Percentiles rank a stretch among this genome's conserved stretches.
Evolutionary conservation across 371 early-diverging fungal genomes (phyloP).

Genomic region (Actinomortierella wolfii): DNA sequence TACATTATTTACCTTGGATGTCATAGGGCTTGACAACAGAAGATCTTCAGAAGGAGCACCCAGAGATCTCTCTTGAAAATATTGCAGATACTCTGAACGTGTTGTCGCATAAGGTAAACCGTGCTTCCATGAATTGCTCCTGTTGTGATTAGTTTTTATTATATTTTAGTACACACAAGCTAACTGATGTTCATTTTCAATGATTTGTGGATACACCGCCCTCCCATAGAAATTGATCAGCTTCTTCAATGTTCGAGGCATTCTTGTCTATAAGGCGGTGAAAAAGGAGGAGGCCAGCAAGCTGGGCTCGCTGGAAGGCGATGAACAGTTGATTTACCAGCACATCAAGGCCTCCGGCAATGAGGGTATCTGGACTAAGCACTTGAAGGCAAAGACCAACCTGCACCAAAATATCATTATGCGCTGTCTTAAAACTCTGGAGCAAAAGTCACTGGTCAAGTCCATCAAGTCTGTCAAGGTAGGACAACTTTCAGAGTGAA

Average conservation of each 20-base stretch:
- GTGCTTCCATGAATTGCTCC: constrained; percentile 26
- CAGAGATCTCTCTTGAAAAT: constrained; percentile 49
- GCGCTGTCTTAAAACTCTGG: constrained; percentile 83
- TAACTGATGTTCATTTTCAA: neutral
- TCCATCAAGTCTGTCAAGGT: constrained; percentile 92
- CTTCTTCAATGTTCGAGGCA: constrained; percentile 44
- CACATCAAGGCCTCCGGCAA: constrained; percentile 82
- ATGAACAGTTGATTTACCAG: constrained; percentile 75
- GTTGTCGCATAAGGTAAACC: constrained; percentile 53
- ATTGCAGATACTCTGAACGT: constrained; percentile 56
- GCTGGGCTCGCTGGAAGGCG: constrained; percentile 40
- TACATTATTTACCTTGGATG: neutral
- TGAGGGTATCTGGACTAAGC: constrained; percentile 89
- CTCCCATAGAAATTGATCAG: constrained; percentile 41
- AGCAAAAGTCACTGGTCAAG: constrained; percentile 88
- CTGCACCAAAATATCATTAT: constrained; percentile 84
- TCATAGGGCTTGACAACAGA: constrained; percentile 26
- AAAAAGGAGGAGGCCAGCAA: constrained; percentile 56
- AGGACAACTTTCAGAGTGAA: constrained; percentile 1
- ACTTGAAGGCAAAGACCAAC: constrained; percentile 84
- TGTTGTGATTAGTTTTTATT: constrained; percentile 29
- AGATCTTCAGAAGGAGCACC: constrained; percentile 19
- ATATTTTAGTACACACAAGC: neutral
- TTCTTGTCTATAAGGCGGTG: constrained; percentile 52
- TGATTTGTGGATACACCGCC: too few species aligned